Percentiles rank a stretch among this genome's conserved stretches.
Evolutionary conservation across 2,329 filamentous ascomycete species (phyloP).

Genomic region (Amauroascus niger): DNA sequence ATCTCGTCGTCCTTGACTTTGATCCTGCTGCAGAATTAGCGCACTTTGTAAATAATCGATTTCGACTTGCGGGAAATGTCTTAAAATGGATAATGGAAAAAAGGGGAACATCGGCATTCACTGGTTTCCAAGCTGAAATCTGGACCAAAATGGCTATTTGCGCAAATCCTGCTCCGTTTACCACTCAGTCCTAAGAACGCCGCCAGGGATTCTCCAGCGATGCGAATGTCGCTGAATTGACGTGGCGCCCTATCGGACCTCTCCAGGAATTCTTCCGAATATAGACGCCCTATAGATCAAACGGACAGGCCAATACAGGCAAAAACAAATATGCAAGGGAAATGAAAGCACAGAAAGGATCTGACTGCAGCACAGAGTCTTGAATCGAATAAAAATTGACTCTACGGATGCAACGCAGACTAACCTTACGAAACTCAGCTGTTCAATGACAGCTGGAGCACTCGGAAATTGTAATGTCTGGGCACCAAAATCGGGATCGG

Average conservation of each 20-base stretch:
- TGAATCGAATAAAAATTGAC: not conserved
- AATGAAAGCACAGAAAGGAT: not conserved
- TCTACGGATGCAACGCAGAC: constrained; percentile 24
- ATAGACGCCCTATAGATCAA: not conserved
- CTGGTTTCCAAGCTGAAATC: not conserved
- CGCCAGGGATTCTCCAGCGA: not conserved
- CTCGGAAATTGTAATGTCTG: constrained; percentile 51
- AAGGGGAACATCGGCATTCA: not conserved
- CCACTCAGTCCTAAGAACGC: not conserved
- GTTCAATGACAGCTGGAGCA: constrained; percentile 51
- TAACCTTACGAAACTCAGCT: constrained; percentile 64
- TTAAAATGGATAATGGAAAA: not conserved
- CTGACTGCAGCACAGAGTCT: not conserved
- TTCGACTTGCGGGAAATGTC: not conserved
- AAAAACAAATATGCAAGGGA: not conserved
- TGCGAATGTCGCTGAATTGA: not conserved
- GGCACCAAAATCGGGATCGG: constrained; percentile 56
- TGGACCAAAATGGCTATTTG: not conserved
- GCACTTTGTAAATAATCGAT: not conserved
- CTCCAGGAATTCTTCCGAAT: not conserved
- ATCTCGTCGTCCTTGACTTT: constrained; percentile 82
- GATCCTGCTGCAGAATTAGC: constrained; percentile 46
- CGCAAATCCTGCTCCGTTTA: not conserved
- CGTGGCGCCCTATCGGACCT: not conserved
- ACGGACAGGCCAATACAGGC: not conserved